A percentile compares a stretch with the other conserved stretches of the same genome.
These are phyloP conservation scores for Ceratocystis lukuohia DNA, from an alignment of 2,329 filamentous ascomycete genomes.

Conservation along the genomic window DNA sequence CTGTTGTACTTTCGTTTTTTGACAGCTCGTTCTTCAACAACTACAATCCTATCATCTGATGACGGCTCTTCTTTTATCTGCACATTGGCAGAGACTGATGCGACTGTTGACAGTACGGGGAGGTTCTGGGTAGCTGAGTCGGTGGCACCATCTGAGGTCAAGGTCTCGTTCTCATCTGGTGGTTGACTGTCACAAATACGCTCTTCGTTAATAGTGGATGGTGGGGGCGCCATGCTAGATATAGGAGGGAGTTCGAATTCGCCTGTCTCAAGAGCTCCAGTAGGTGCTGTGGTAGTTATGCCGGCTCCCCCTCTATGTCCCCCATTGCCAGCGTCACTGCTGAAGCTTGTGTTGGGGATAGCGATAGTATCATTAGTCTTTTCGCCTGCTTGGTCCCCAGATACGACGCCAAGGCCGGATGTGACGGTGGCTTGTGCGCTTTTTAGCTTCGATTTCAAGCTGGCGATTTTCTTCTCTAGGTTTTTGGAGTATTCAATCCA, in stretches of 20 bases:
- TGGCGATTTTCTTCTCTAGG: slow-evolving; percentile 31
- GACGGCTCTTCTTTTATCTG: slow-evolving; percentile 36
- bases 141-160: neutral
- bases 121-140: slow-evolving; percentile 5
- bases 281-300: neutral
- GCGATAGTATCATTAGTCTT: slow-evolving; percentile 15
- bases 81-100: neutral
- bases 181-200: slow-evolving; percentile 16
- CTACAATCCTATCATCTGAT: slow-evolving; percentile 10
- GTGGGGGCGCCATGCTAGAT: slow-evolving; percentile 3
- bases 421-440: slow-evolving; percentile 17
- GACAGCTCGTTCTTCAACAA: slow-evolving; percentile 12
- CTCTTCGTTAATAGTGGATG: slow-evolving; percentile 5
- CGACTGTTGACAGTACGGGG: neutral
- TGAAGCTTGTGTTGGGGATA: slow-evolving; percentile 11
- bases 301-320: neutral
- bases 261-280: neutral
- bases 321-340: neutral
- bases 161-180: slow-evolving; percentile 10
- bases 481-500: slow-evolving; percentile 36
- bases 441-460: slow-evolving; percentile 21
- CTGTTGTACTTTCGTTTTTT: slow-evolving; percentile 12
- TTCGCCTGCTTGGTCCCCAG: neutral
- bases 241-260: slow-evolving; percentile 6
- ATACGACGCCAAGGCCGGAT: neutral